Conservation (phyloP, 768 basidiomycete species). For the Cystobasidium tubakii region DNA sequence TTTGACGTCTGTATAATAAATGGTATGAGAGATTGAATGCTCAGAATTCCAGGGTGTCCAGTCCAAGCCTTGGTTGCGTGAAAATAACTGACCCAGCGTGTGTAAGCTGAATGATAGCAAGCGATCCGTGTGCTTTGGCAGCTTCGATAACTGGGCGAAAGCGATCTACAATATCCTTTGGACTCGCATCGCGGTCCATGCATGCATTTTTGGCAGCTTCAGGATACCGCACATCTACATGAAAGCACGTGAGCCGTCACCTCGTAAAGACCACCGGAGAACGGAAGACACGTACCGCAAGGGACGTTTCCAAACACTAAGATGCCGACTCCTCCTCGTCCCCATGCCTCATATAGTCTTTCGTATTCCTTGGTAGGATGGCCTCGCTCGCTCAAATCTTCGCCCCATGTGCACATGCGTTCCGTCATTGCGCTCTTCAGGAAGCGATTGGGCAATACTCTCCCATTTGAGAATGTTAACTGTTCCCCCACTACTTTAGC, state of each 20-base stretch:
- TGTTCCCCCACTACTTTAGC: slow-evolving; percentile 33
- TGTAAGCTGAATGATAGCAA: slow-evolving; percentile 48
- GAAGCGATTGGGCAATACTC: slow-evolving; percentile 44
- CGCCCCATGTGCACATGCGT: slow-evolving; percentile 46
- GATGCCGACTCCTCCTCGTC: slow-evolving; percentile 46
- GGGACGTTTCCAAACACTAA: slow-evolving; percentile 49
- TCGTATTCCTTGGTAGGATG: slow-evolving; percentile 47
- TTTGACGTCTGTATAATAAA: slow-evolving; percentile 4
- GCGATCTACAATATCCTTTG: slow-evolving; percentile 43
- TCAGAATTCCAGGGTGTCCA: too few species aligned
- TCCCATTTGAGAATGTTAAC: slow-evolving; percentile 45
- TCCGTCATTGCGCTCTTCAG: slow-evolving; percentile 48
- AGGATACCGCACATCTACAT: slow-evolving; percentile 38
- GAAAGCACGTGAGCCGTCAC: background rate
- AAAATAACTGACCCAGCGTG: slow-evolving; percentile 45
- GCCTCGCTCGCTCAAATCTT: slow-evolving; percentile 43
- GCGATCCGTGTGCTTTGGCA: slow-evolving; percentile 44
- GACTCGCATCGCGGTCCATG: slow-evolving; percentile 40
- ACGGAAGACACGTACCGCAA: slow-evolving; percentile 16
- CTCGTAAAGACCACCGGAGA: background rate
- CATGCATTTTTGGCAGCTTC: slow-evolving; percentile 47
- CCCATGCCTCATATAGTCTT: slow-evolving; percentile 48
- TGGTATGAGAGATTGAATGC: too few species aligned
- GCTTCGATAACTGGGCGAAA: slow-evolving; percentile 45
- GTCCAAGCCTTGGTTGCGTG: too few species aligned